Percentiles rank a stretch among this genome's conserved stretches.
These are phyloP conservation scores for thale cress (Arabidopsis thaliana) DNA, from an alignment of 345 rosid genomes.

Conservation along the genomic window TAIR10.1 NC_003071.7:7728001-7728500, in stretches of 20 bases:
- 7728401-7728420: conserved; percentile 5
- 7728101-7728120: too few species aligned
- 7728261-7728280: neutral
- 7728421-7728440: neutral
- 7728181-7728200: neutral
- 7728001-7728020: too few species aligned
- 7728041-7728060: too few species aligned
- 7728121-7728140: too few species aligned
- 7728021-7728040: too few species aligned
- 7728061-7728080: too few species aligned
- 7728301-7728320: neutral
- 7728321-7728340: neutral
- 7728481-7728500: neutral
- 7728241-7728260: conserved; percentile 15
- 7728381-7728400: conserved; percentile 11
- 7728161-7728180: neutral
- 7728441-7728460: neutral
- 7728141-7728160: too few species aligned
- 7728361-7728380: conserved; percentile 11
- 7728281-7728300: conserved; percentile 6
- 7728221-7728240: neutral
- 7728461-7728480: neutral
- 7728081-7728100: too few species aligned
- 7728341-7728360: neutral
- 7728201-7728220: neutral